Percentiles rank a stretch among this genome's conserved stretches.
Evolutionary conservation across 2,329 filamentous ascomycete genomes (phyloP).

Genomic region (Hirsutella minnesotensis): DNA sequence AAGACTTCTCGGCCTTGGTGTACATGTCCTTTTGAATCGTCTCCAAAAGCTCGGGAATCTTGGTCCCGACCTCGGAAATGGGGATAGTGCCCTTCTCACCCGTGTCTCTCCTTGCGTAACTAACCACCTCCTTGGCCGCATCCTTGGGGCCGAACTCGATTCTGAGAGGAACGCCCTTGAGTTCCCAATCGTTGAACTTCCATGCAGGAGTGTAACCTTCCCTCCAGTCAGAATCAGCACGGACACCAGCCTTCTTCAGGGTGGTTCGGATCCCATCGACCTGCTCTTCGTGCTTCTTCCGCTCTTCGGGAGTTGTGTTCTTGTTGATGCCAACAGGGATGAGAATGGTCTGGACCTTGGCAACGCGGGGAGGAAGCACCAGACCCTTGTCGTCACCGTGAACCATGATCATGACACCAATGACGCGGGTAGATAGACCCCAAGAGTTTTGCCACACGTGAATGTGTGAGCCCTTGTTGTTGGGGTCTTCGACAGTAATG

Average conservation of each 20-base stretch:
- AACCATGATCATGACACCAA: constrained; percentile 98
- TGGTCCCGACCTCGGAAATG: constrained; percentile 59
- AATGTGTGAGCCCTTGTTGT: constrained; percentile 65
- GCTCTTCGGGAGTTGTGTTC: constrained; percentile 71
- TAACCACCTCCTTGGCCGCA: constrained; percentile 72
- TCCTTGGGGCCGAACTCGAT: constrained; percentile 96
- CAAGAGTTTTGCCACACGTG: constrained; percentile 98
- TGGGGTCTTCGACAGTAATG: constrained; percentile 90
- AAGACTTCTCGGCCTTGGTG: constrained; percentile 63
- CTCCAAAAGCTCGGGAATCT: constrained; percentile 72
- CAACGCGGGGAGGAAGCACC: constrained; percentile 81
- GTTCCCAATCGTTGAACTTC: constrained; percentile 99
- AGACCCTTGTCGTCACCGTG: constrained; percentile 94
- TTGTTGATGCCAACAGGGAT: constrained; percentile 90
- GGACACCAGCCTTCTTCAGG: constrained; percentile 62
- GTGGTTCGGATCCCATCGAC: constrained; percentile 58
- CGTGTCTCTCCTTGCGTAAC: constrained; percentile 77
- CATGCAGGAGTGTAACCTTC: constrained; percentile 90
- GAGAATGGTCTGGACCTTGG: constrained; percentile 74
- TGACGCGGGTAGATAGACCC: constrained; percentile 93
- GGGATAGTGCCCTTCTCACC: constrained; percentile 72
- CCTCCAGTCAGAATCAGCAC: constrained; percentile 70
- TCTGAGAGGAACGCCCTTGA: constrained; percentile 87
- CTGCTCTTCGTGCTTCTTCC: constrained; percentile 62
- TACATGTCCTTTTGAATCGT: constrained; percentile 80